phyloP scores from a whole-genome alignment of 148 eudicot species.

The Fallopia convolvulus region DNA sequence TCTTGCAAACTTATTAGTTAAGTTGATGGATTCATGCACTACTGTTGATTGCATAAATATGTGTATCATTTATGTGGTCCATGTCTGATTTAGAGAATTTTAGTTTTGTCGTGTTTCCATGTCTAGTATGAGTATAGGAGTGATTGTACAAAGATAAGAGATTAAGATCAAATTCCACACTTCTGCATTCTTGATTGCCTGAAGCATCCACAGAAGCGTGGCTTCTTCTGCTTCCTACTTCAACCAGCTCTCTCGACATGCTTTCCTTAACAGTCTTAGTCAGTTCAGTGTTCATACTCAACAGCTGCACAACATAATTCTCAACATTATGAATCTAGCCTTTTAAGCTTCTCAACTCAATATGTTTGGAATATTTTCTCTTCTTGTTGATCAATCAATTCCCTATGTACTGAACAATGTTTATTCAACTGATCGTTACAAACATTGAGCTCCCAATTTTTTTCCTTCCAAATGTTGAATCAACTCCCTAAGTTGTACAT shows the following conservation, averaged over 20 bases:
- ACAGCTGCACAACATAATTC: slow-evolving; percentile 44
- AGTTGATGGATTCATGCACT: neutral
- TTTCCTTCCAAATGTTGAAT: slow-evolving; percentile 13
- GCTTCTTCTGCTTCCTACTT: slow-evolving; percentile 5
- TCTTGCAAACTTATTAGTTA: neutral
- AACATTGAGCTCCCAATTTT: slow-evolving; percentile 33
- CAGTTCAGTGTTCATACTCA: slow-evolving; percentile 45
- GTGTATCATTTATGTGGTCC: neutral
- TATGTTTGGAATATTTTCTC: slow-evolving; percentile 26
- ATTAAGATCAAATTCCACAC: too few species aligned
- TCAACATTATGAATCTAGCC: slow-evolving; percentile 55
- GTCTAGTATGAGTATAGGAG: neutral
- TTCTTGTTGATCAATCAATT: slow-evolving; percentile 31
- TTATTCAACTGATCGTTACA: slow-evolving; percentile 31
- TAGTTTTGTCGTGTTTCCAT: neutral
- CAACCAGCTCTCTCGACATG: slow-evolving; percentile 28
- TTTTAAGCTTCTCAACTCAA: slow-evolving; percentile 42
- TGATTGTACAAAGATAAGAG: neutral
- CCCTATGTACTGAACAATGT: slow-evolving; percentile 28
- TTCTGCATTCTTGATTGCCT: too few species aligned
- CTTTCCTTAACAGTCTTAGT: slow-evolving; percentile 37
- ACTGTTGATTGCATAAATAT: neutral
- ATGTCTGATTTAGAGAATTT: neutral
- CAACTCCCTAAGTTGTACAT: too few species aligned
- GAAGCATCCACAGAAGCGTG: too few species aligned